Base-by-base conservation (phyloP, 2,329 filamentous ascomycete species). In the Penicillium fuscoglaucum region DNA sequence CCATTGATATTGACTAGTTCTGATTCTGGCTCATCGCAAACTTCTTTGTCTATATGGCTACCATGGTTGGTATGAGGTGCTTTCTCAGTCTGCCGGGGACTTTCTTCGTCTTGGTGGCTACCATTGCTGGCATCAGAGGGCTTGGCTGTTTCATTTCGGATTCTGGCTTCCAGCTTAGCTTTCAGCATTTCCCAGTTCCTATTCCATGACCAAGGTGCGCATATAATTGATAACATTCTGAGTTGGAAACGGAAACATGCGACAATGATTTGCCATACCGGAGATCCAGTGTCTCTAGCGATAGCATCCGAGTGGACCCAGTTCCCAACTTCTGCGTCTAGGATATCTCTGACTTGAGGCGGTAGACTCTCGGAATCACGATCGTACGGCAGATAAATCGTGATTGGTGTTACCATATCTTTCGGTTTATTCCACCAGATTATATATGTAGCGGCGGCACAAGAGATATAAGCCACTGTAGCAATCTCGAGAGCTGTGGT, bases 371-470 rank as follows among this genome's bases (percentile, higher is more conserved):
- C 54, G 43, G 51, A 29, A 33, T 60, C 35, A 4, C 51, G 43
- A 24, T 51, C 31, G 9, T 57, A 60, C 15, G 37, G 48, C 1
- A 64, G 29, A 35, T 46, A 40, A 35, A 65, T 47, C n/a, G 51
- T 46, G 40, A 65, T 65, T 9, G 61, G 54, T 2, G 62, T 59
- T 28, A 12, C 40, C 48, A 65, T 65, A 39, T 65, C 62, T 37
- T 58, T 65, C 6, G 59, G 61, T 29, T 63, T 65, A 15, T 60
- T 48, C 62, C 61, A 63, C 61, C 53, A 62, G 10, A 53, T 24
- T 26, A n/a, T 9, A 49, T 65, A 65, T 9, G 55, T 55, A 21
- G 55, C 28, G 8, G 41, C 41, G 17, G 57, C 61, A 52, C 54
- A 60, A 6, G 29, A 21, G 26, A 61, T 45, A 44, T 61, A 65